Evolutionary conservation across 202 grass and related monocot genomes (phyloP), one percentile per base, ranked within the genome.

Genomic region (Bolboschoenoplectus hybrid): DNA sequence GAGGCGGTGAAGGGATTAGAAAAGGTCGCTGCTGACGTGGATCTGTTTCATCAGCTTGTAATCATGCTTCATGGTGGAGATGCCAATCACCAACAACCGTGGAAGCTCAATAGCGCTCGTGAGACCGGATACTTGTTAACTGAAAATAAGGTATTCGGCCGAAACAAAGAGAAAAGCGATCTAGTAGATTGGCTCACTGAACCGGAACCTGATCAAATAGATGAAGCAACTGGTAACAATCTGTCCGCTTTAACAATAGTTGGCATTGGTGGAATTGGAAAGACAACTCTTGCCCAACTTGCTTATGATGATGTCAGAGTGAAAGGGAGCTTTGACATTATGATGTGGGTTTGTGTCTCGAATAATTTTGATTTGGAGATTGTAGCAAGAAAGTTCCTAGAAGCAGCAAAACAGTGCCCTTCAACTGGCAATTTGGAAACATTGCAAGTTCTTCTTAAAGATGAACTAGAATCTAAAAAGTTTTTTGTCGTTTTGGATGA

Each of bases 201-300:
- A 60, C 19, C 56, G 17, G 84, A 60, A 45, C 19, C n/a, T 17
- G 55, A 34, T 26, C 26, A 26, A 39, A 43, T 12, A 8, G 12
- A 2, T 74, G 34, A 67, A 26, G 9, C 40, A 7, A 63, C 5
- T 16, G 16, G 0, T 56, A 76, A 26, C 11, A 11, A 67, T 12
- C 1, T 91, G 6, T 86, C 87, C 14, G 3, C 86, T 20, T 20
- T 91, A 10, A 80, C 90, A 49, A 43, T 91, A 20, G 40, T 91
- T 81, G 90, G 90, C 13, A 67, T 84, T 50, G 85, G 75, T 10
- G 87, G 90, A 7, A 85, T 89, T 67, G 90, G 90, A 2, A 84
- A 91, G 39, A 88, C 84, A 8, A 86, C 80, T 8, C 40, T 88
- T 16, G 84, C 74, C n/a, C 81, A 89, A 13, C 67, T 85, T 11